A percentile compares a stretch with the other conserved stretches of the same genome.
Evolutionary conservation across 2,329 filamentous ascomycete genomes (phyloP).

Genomic region (Cercospora zeae-maydis): DNA sequence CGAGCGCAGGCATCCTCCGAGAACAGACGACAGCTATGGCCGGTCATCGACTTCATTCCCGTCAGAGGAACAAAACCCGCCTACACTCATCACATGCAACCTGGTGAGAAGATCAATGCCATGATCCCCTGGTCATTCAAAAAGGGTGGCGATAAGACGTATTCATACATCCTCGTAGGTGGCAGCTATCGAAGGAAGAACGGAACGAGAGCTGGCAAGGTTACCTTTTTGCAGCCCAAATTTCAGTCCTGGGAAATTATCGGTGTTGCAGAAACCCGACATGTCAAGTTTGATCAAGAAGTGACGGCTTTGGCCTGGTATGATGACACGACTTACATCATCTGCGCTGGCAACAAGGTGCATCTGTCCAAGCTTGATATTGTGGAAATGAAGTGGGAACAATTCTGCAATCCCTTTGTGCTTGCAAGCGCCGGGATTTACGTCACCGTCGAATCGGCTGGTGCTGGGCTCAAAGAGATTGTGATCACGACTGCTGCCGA

Average conservation of each 20-base stretch:
- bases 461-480: slow-evolving; percentile 40
- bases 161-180: slow-evolving; percentile 60
- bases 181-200: slow-evolving; percentile 44
- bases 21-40: slow-evolving; percentile 38
- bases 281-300: slow-evolving; percentile 49
- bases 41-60: slow-evolving; percentile 48
- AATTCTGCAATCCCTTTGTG: slow-evolving; percentile 32
- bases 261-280: slow-evolving; percentile 43
- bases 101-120: slow-evolving; percentile 57
- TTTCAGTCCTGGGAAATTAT: slow-evolving; percentile 48
- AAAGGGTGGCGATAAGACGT: slow-evolving; percentile 51
- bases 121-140: slow-evolving; percentile 58
- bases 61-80: slow-evolving; percentile 11
- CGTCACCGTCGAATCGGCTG: slow-evolving; percentile 42
- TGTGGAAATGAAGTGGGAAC: slow-evolving; percentile 29
- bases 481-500: slow-evolving; percentile 55
- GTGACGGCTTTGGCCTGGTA: slow-evolving; percentile 57
- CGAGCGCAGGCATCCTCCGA: slow-evolving; percentile 27
- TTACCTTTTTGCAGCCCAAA: slow-evolving; percentile 40
- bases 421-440: slow-evolving; percentile 43
- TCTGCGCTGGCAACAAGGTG: slow-evolving; percentile 44
- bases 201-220: slow-evolving; percentile 42
- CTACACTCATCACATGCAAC: slow-evolving; percentile 45
- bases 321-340: slow-evolving; percentile 54
- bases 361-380: slow-evolving; percentile 41